A percentile compares a stretch with the other conserved stretches of the same genome.
phyloP scores from a whole-genome alignment of 257 asterid species.

The Forsythia suspensa region DNA sequence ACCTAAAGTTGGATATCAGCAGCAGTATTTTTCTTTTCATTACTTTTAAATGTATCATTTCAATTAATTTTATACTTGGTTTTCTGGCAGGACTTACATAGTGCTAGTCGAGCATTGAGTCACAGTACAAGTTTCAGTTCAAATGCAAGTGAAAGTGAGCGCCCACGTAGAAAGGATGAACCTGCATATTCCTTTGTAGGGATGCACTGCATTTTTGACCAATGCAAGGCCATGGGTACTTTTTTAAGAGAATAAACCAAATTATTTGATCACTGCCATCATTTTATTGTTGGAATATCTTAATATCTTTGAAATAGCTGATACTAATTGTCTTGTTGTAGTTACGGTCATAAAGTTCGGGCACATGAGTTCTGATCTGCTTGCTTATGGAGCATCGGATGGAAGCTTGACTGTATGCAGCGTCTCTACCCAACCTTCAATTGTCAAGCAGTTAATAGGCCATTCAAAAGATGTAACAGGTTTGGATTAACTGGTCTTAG shows the following conservation, averaged over 20 bases:
- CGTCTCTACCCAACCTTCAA: constrained; percentile 70
- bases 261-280: constrained; percentile 10
- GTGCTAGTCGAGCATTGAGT: constrained; percentile 65
- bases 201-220: constrained; percentile 98
- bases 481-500: constrained; percentile 63
- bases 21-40: too few relatives aligned
- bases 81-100: constrained; percentile 53
- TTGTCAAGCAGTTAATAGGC: constrained; percentile 70
- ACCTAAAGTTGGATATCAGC: too few relatives aligned
- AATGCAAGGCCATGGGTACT: constrained; percentile 97
- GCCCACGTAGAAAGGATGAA: constrained; percentile 71
- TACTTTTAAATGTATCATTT: not conserved
- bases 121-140: constrained; percentile 70
- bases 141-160: constrained; percentile 61
- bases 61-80: constrained; percentile 12
- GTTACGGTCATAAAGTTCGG: constrained; percentile 96
- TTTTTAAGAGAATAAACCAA: constrained; percentile 15
- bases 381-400: constrained; percentile 97
- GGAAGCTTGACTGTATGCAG: constrained; percentile 90
- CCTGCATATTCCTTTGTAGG: constrained; percentile 97
- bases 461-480: constrained; percentile 98
- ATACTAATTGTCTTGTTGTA: constrained; percentile 26
- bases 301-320: constrained; percentile 7
- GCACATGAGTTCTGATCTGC: constrained; percentile 91
- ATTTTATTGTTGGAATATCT: not conserved